These are phyloP conservation scores for Penicillium sp. DNA, from an alignment of 2,329 filamentous ascomycete genomes.

Conservation along the genomic window DNA sequence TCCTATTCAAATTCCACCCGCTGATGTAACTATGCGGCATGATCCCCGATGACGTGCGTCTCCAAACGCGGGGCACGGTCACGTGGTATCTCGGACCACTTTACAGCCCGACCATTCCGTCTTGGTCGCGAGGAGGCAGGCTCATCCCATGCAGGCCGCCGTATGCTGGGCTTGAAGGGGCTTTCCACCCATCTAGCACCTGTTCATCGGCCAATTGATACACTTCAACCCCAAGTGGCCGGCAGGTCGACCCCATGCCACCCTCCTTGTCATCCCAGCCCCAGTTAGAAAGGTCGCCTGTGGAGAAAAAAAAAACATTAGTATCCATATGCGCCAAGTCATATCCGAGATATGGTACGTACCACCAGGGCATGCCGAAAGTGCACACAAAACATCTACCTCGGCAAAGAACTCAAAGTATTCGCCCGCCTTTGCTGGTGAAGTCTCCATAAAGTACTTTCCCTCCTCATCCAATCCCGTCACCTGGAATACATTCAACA, in stretches of 20 bases:
- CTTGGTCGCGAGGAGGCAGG: slow-evolving; percentile 43
- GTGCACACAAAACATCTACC: slow-evolving; percentile 67
- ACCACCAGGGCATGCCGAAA: slow-evolving; percentile 72
- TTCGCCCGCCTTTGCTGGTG: slow-evolving; percentile 47
- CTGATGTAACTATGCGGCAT: slow-evolving; percentile 18
- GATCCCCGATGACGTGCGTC: slow-evolving; percentile 12
- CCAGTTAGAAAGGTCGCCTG: slow-evolving; percentile 74
- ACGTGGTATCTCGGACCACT: slow-evolving; percentile 12
- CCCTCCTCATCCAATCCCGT: slow-evolving; percentile 72
- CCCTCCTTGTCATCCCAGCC: slow-evolving; percentile 65
- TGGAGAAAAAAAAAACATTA: slow-evolving; percentile 11
- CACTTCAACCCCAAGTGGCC: slow-evolving; percentile 72
- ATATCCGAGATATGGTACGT: slow-evolving; percentile 11
- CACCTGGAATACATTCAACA: slow-evolving; percentile 83
- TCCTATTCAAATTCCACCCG: slow-evolving; percentile 4
- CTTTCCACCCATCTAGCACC: slow-evolving; percentile 63
- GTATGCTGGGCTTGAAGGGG: slow-evolving; percentile 61
- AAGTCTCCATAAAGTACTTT: slow-evolving; percentile 69
- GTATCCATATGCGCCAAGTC: background rate
- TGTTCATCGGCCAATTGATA: slow-evolving; percentile 59
- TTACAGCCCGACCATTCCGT: slow-evolving; percentile 30
- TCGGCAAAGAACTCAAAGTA: slow-evolving; percentile 79
- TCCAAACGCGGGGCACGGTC: slow-evolving; percentile 19
- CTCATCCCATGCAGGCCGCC: slow-evolving; percentile 64
- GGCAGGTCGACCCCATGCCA: slow-evolving; percentile 67